Percentiles rank a stretch among this genome's conserved stretches.
These are phyloP conservation scores for Polygonum maritimum DNA, from an alignment of 148 eudicot species.

Conservation along the genomic window DNA sequence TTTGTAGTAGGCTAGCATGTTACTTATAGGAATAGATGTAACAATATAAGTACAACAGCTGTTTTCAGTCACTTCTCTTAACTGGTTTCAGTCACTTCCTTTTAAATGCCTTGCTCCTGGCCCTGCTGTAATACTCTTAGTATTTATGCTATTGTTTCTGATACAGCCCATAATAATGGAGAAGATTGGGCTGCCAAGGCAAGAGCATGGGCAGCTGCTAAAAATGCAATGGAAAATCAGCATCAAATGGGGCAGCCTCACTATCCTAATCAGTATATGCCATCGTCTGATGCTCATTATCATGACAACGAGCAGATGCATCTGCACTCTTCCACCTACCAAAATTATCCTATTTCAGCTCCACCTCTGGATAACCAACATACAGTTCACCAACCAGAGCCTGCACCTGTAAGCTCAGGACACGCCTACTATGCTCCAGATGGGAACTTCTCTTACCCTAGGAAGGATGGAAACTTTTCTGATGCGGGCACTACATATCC, in stretches of 20 bases:
- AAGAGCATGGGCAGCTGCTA: conserved; percentile 91
- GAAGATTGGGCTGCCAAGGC: conserved; percentile 98
- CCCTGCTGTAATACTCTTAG: not conserved
- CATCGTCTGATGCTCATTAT: conserved; percentile 37
- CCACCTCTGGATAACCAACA: conserved; percentile 34
- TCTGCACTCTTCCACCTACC: conserved; percentile 41
- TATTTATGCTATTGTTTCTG: conserved; percentile 9
- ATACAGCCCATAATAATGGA: conserved; percentile 58
- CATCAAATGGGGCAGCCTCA: conserved; percentile 46
- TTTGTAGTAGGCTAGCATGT: not conserved
- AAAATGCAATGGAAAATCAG: conserved; percentile 51
- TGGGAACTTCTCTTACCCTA: conserved; percentile 36
- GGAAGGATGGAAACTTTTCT: conserved; percentile 39
- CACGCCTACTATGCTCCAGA: conserved; percentile 46
- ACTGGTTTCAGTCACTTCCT: not conserved
- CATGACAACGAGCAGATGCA: conserved; percentile 38
- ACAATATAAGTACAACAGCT: not conserved
- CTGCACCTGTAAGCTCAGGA: conserved; percentile 38
- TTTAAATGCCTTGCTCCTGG: not conserved
- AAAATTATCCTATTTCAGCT: conserved; percentile 39
- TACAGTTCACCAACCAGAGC: conserved; percentile 38
- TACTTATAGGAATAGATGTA: not conserved
- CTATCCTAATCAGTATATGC: conserved; percentile 53
- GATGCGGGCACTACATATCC: conserved; percentile 38
- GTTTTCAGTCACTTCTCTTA: no score